phyloP scores from a whole-genome alignment of 2,329 filamentous ascomycete genomes.

The Aspergillus udagawae region DNA sequence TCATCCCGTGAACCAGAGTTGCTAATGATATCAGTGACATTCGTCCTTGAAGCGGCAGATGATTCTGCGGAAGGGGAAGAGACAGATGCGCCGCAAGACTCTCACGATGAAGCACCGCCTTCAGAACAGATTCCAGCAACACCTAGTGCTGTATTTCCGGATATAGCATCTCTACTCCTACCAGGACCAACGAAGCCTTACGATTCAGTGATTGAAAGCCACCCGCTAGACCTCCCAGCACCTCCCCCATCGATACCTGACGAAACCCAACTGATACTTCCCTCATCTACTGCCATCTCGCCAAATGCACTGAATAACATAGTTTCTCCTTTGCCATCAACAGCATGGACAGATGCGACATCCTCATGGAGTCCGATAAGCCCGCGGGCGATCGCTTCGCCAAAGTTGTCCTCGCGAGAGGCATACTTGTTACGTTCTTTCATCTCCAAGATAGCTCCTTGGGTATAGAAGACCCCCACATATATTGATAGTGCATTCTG shows the following conservation, averaged over 20 bases:
- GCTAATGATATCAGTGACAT: conserved; percentile 20
- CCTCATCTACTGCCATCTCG: conserved; percentile 12
- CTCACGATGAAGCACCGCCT: neutral
- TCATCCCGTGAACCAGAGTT: neutral
- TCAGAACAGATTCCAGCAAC: neutral
- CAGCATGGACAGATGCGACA: conserved; percentile 9
- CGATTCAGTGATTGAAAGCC: neutral
- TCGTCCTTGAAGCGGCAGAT: conserved; percentile 22
- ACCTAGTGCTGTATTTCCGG: neutral
- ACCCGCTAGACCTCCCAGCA: neutral
- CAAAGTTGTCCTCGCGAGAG: conserved; percentile 25
- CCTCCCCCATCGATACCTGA: conserved; percentile 4
- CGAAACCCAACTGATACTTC: neutral
- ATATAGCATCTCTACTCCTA: neutral
- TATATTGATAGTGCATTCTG: neutral
- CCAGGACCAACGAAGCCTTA: neutral
- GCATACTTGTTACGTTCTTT: conserved; percentile 32
- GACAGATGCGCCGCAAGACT: neutral
- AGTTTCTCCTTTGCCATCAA: conserved; percentile 13
- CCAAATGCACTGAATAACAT: conserved; percentile 1
- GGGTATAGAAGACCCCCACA: conserved; percentile 18
- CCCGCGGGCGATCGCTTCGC: conserved; percentile 5
- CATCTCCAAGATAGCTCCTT: conserved; percentile 31
- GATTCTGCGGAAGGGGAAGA: conserved; percentile 8
- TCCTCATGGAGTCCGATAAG: conserved; percentile 11